A percentile compares a stretch with the other conserved stretches of the same genome.
phyloP scores from a whole-genome alignment of 140 eudicot genomes.

The Stevia rebaudiana region DNA sequence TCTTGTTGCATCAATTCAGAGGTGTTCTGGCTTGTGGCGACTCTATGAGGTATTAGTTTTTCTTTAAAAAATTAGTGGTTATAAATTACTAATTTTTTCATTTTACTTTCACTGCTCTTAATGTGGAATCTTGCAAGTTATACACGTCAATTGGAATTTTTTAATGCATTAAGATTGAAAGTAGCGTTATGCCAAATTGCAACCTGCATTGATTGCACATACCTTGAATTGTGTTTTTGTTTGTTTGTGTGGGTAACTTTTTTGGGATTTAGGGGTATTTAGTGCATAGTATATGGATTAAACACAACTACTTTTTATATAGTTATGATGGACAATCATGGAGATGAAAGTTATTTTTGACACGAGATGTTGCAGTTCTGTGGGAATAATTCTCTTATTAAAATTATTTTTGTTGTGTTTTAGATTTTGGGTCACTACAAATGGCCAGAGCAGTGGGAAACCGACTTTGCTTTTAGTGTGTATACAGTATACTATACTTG shows the following conservation, averaged over 20 bases:
- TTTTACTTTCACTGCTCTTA: background rate
- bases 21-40: constrained; percentile 85
- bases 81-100: background rate
- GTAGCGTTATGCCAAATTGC: background rate
- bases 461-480: constrained; percentile 82
- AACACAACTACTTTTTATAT: background rate
- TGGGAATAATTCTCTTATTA: constrained; percentile 2
- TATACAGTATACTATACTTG: constrained; percentile 27
- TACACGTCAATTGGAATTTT: background rate
- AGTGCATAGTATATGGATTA: background rate
- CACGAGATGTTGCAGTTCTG: background rate
- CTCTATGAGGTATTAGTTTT: constrained; percentile 62
- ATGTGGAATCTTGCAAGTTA: background rate
- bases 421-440: constrained; percentile 81
- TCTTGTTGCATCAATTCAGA: constrained; percentile 72
- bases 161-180: background rate
- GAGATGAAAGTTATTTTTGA: background rate
- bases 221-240: background rate
- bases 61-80: background rate
- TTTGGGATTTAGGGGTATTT: background rate
- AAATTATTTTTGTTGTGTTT: constrained; percentile 3
- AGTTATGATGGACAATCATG: background rate
- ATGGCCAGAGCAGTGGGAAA: constrained; percentile 89
- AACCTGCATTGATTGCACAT: background rate
- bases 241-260: background rate